Conservation (phyloP, 2,329 filamentous ascomycete species). For the Fusarium hostae region DNA sequence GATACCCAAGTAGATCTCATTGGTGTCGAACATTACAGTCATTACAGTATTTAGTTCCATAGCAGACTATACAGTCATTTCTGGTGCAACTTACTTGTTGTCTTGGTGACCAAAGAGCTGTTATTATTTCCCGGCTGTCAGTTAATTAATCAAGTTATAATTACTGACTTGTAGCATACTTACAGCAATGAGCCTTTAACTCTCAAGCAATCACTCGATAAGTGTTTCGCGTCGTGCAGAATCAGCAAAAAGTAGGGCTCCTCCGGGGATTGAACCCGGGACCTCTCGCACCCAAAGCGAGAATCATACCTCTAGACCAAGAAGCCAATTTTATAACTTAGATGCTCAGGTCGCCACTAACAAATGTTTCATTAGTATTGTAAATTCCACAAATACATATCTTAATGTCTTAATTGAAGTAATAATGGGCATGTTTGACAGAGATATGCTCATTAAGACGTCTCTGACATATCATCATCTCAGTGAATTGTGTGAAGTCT, state of each 20-base stretch:
- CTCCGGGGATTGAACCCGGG: constrained; percentile 59
- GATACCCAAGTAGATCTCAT: neutral
- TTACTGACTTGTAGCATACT: rapidly evolving
- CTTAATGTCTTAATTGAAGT: too few species aligned
- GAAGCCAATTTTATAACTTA: constrained; percentile 2
- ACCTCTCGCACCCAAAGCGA: constrained; percentile 53
- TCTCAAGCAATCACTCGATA: neutral
- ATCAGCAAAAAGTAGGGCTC: constrained; percentile 5
- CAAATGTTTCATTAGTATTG: too few species aligned
- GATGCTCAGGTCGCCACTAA: too few species aligned
- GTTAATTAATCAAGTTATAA: rapidly evolving
- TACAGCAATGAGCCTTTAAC: rapidly evolving
- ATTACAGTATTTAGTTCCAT: neutral
- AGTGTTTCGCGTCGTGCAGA: neutral
- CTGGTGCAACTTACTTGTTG: rapidly evolving
- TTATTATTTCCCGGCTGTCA: rapidly evolving
- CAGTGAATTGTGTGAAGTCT: too few species aligned
- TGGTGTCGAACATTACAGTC: rapidly evolving
- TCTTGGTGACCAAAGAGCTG: rapidly evolving
- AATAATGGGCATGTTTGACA: too few species aligned
- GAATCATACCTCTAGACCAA: constrained; percentile 40
- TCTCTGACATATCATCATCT: too few species aligned
- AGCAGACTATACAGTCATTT: neutral
- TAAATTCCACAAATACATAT: too few species aligned
- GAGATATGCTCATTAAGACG: too few species aligned